phyloP scores from a whole-genome alignment of 2,329 filamentous ascomycete species.

The Fusarium vanettenii region DNA sequence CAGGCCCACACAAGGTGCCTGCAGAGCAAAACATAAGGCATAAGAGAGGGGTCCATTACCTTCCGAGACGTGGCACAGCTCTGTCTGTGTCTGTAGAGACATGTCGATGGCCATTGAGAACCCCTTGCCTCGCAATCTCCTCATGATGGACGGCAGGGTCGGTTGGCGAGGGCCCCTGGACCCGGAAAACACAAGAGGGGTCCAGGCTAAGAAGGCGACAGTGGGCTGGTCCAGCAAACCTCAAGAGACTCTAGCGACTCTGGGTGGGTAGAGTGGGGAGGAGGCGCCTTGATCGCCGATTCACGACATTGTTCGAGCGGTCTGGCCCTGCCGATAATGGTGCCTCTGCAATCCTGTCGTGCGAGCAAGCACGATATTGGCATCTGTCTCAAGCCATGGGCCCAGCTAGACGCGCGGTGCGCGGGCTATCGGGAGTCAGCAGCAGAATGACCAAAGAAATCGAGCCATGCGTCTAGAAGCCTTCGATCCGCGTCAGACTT shows the following conservation, averaged over 20 bases:
- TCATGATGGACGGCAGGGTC: conserved; percentile 13
- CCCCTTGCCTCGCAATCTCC: conserved; percentile 22
- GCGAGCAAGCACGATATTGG: background rate
- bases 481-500: conserved; percentile 16
- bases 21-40: background rate
- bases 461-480: background rate
- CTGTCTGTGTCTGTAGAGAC: background rate
- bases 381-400: conserved; percentile 6
- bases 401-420: conserved; percentile 7
- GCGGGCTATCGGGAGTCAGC: background rate
- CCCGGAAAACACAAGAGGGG: conserved; percentile 19
- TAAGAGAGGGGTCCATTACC: background rate
- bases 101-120: background rate
- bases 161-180: conserved; percentile 17
- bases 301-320: conserved; percentile 30
- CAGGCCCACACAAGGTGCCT: background rate
- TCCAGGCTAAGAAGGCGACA: conserved; percentile 16
- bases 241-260: background rate
- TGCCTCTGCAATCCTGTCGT: background rate
- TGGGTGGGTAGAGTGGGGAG: conserved; percentile 7
- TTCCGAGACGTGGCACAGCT: background rate
- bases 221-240: conserved; percentile 1
- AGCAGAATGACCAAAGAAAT: background rate
- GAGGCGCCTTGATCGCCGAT: conserved; percentile 37
- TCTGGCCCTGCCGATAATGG: conserved; percentile 24